These are phyloP conservation scores for Ceratobasidium sp. DNA, from an alignment of 1,284 basidiomycete species.

Conservation along the genomic window DNA sequence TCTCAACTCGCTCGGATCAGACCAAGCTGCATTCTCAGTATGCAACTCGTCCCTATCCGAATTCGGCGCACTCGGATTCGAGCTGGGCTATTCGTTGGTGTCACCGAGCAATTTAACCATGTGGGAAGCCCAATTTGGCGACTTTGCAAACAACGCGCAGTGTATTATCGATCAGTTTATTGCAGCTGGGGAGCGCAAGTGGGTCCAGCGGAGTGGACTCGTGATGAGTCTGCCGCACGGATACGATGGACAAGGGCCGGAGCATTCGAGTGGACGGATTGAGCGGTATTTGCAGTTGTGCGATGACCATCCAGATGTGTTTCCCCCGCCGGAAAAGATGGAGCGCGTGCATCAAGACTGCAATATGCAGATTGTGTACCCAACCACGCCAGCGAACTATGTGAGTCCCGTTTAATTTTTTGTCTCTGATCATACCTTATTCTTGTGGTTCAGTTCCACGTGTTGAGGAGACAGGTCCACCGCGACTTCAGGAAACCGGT, in stretches of 20 bases:
- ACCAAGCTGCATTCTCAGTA: constrained; percentile 91
- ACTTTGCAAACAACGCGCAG: constrained; percentile 92
- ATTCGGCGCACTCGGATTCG: constrained; percentile 95
- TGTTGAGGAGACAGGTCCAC: constrained; percentile 91
- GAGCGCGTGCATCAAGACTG: constrained; percentile 98
- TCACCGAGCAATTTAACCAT: constrained; percentile 94
- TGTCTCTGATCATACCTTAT: not conserved
- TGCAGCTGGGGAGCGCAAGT: constrained; percentile 97
- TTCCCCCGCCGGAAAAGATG: constrained; percentile 89
- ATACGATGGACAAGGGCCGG: constrained; percentile 98
- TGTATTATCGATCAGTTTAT: constrained; percentile 98
- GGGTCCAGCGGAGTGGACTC: constrained; percentile 94
- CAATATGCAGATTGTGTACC: constrained; percentile 99
- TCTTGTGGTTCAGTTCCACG: constrained; percentile 75
- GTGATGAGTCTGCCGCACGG: constrained; percentile 95
- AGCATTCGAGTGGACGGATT: constrained; percentile 96
- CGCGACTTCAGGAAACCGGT: constrained; percentile 97
- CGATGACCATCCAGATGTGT: constrained; percentile 95
- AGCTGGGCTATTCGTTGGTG: constrained; percentile 98
- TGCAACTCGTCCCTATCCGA: constrained; percentile 99
- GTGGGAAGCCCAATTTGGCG: constrained; percentile 99
- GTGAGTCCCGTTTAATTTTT: constrained; percentile 58
- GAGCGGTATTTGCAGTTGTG: constrained; percentile 98
- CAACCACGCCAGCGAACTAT: constrained; percentile 93
- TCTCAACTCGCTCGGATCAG: constrained; percentile 86